These are phyloP conservation scores for Vaccinium darrowii DNA, from an alignment of 148 eudicot genomes.

Conservation along the genomic window DNA sequence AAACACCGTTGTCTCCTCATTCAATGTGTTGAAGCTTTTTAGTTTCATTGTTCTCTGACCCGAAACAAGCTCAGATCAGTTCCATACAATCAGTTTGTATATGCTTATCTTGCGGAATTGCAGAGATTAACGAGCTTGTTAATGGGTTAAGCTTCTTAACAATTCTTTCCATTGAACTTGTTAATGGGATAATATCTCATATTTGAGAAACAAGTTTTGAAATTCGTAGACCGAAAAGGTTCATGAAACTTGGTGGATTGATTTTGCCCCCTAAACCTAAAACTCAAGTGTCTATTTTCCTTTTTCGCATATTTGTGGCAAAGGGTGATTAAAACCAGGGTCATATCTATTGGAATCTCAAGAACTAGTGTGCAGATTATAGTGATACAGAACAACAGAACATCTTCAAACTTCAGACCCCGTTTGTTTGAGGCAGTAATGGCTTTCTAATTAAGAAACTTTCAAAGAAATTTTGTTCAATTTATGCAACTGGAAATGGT, in stretches of 20 bases:
- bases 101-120: neutral
- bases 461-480: neutral
- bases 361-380: too few species aligned
- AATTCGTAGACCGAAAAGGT: neutral
- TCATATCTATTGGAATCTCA: too few species aligned
- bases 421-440: too few species aligned
- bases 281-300: too few species aligned
- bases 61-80: neutral
- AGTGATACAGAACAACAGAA: too few species aligned
- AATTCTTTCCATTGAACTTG: too few species aligned
- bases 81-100: neutral
- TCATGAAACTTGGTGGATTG: neutral
- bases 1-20: neutral
- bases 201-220: neutral
- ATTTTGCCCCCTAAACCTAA: neutral
- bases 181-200: too few species aligned
- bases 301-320: too few species aligned
- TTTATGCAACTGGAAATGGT: neutral
- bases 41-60: neutral
- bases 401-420: neutral
- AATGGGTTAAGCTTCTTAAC: neutral
- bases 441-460: neutral
- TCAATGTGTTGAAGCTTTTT: neutral
- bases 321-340: too few species aligned
- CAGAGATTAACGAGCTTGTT: neutral